phyloP scores from a whole-genome alignment of 768 basidiomycete species.

The Tylopilus balloui region DNA sequence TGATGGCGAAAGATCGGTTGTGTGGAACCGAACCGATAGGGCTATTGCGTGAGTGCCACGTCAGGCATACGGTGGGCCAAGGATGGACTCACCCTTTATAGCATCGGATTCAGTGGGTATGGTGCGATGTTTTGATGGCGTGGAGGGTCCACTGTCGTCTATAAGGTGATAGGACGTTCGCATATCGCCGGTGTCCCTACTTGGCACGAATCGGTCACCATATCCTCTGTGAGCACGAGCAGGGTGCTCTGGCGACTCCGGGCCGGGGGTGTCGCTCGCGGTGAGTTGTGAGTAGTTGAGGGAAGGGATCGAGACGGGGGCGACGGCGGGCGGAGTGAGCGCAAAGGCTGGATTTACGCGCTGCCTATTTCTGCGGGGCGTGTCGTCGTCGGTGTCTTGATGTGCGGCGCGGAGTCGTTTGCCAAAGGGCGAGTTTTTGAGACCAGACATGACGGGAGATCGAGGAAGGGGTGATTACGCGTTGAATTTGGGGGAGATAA shows the following conservation, averaged over 20 bases:
- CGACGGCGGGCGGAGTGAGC: conserved; percentile 29
- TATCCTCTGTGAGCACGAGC: conserved; percentile 38
- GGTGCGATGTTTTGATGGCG: conserved; percentile 56
- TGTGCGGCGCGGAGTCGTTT: conserved; percentile 76
- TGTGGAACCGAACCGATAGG: conserved; percentile 20
- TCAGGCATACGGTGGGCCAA: not conserved
- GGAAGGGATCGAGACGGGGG: conserved; percentile 48
- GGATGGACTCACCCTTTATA: conserved; percentile 55
- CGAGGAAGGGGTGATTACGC: not conserved
- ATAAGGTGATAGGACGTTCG: conserved; percentile 60
- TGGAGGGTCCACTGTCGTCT: conserved; percentile 51
- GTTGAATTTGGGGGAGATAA: not conserved
- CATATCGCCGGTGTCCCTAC: conserved; percentile 54
- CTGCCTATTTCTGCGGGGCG: conserved; percentile 47
- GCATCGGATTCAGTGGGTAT: conserved; percentile 71
- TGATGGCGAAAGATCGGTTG: conserved; percentile 22
- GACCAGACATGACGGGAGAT: conserved; percentile 51
- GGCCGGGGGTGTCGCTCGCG: conserved; percentile 47
- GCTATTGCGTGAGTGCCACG: conserved; percentile 2
- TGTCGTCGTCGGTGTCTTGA: conserved; percentile 51
- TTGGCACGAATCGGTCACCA: conserved; percentile 62
- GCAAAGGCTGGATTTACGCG: conserved; percentile 54
- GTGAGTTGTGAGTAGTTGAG: conserved; percentile 49
- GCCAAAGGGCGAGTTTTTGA: conserved; percentile 83
- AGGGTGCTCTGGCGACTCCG: conserved; percentile 38